These are phyloP conservation scores for Leucaena leucocephala DNA, from an alignment of 306 rosid species.

Conservation along the genomic window DNA sequence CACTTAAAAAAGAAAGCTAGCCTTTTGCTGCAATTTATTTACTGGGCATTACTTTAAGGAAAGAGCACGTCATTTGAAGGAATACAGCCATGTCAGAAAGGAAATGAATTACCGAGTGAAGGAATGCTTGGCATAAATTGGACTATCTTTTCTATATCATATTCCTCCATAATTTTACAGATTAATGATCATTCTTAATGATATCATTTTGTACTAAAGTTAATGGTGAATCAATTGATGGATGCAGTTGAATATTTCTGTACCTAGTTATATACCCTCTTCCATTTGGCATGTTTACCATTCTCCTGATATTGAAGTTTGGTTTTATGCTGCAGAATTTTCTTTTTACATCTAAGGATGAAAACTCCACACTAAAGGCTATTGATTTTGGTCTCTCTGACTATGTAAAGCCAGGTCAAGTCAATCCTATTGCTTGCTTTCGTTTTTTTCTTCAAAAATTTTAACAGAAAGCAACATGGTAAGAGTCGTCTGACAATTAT, in stretches of 20 bases:
- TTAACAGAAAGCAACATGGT: not conserved
- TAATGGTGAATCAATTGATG: not conserved
- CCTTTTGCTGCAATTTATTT: not conserved
- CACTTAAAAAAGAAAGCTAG: not conserved
- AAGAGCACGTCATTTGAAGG: not conserved
- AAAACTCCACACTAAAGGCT: constrained; percentile 53
- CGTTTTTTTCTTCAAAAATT: constrained; percentile 34
- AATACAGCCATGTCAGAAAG: not conserved
- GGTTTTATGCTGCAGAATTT: constrained; percentile 56
- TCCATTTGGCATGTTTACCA: constrained; percentile 1
- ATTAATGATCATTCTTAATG: not conserved
- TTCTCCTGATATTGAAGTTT: constrained; percentile 11
- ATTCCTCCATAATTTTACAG: not conserved
- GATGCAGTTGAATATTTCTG: not conserved
- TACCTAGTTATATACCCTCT: not conserved
- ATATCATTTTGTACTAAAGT: not conserved
- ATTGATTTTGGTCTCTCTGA: constrained; percentile 73
- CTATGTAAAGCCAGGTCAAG: constrained; percentile 71
- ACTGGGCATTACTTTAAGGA: not conserved
- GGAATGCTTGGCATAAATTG: not conserved
- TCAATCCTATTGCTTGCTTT: constrained; percentile 29
- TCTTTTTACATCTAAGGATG: constrained; percentile 59
- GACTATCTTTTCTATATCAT: not conserved
- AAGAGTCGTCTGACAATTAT: constrained; percentile 1
- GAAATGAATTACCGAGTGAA: not conserved